Percentiles rank a stretch among this genome's conserved stretches.
phyloP scores from a whole-genome alignment of 2,329 filamentous ascomycete genomes.

The Penicillium sp. region DNA sequence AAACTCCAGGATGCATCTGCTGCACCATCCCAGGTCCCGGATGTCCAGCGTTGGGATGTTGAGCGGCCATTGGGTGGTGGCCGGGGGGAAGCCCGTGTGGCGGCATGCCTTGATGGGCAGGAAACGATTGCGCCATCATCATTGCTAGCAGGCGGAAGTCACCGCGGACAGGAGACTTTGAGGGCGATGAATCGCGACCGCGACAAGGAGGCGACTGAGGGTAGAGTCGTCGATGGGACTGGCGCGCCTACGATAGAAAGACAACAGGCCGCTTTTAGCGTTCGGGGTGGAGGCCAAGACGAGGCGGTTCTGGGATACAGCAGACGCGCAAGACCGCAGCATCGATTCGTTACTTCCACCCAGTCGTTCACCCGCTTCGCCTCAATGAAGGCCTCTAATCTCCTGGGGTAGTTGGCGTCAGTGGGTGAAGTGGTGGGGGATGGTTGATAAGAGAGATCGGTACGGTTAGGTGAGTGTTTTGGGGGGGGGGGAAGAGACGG shows the following conservation, averaged over 20 bases:
- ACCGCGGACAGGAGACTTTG: conserved; percentile 40
- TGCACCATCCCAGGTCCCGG: conserved; percentile 58
- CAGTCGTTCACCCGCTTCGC: conserved; percentile 35
- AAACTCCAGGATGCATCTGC: conserved; percentile 67
- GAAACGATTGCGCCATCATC: conserved; percentile 62
- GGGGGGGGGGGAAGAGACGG: conserved; percentile 20
- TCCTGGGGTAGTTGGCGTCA: conserved; percentile 18
- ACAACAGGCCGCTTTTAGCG: conserved; percentile 43
- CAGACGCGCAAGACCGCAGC: conserved; percentile 39
- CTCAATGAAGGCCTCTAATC: conserved; percentile 32
- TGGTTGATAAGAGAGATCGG: conserved; percentile 21
- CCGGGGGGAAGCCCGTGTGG: conserved; percentile 65
- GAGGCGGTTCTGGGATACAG: conserved; percentile 41
- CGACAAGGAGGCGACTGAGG: conserved; percentile 22
- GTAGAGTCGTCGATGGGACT: conserved; percentile 16
- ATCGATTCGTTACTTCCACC: conserved; percentile 40
- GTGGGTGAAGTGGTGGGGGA: conserved; percentile 17
- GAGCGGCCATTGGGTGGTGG: conserved; percentile 66
- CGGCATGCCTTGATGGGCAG: conserved; percentile 65
- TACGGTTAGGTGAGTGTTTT: conserved; percentile 20
- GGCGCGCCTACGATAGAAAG: conserved; percentile 41
- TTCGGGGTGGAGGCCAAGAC: conserved; percentile 45
- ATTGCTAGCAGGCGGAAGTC: conserved; percentile 53
- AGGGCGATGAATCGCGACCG: conserved; percentile 27
- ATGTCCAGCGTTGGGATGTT: conserved; percentile 63